Percentiles rank a stretch among this genome's conserved stretches.
Evolutionary conservation across 148 eudicot genomes (phyloP).

Genomic region (Vaccinium corymbosum): DNA sequence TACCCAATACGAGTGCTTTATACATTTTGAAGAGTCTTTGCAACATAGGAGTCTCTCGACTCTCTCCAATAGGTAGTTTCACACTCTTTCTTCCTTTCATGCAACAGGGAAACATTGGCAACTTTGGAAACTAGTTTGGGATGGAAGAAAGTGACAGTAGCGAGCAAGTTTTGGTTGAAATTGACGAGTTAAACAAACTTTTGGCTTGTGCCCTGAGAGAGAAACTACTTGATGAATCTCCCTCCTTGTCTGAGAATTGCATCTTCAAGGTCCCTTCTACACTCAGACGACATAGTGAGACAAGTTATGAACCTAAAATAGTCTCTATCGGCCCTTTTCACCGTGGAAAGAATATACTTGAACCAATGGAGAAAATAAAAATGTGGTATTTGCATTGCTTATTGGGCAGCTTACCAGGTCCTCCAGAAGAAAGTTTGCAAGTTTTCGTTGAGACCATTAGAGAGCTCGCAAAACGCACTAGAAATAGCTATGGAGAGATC

Average conservation of each 20-base stretch:
- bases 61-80: neutral
- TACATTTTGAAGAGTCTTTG: neutral
- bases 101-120: neutral
- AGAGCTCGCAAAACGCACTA: neutral
- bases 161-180: neutral
- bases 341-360: neutral
- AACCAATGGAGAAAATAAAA: slow-evolving; percentile 4
- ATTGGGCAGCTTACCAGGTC: neutral
- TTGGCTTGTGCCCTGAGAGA: neutral
- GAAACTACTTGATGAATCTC: slow-evolving; percentile 1
- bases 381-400: neutral
- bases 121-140: neutral
- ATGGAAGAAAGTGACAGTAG: neutral
- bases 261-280: neutral
- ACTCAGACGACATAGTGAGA: neutral
- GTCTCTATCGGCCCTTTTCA: neutral
- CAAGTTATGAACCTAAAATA: slow-evolving; percentile 7
- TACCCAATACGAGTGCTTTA: neutral
- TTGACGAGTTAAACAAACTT: neutral
- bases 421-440: slow-evolving; percentile 7
- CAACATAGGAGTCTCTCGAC: neutral
- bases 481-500: neutral
- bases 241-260: neutral
- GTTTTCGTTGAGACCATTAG: neutral
- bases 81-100: neutral